Base-by-base conservation (phyloP, 2,329 filamentous ascomycete species). In the Atkinsonella hypoxylon region DNA sequence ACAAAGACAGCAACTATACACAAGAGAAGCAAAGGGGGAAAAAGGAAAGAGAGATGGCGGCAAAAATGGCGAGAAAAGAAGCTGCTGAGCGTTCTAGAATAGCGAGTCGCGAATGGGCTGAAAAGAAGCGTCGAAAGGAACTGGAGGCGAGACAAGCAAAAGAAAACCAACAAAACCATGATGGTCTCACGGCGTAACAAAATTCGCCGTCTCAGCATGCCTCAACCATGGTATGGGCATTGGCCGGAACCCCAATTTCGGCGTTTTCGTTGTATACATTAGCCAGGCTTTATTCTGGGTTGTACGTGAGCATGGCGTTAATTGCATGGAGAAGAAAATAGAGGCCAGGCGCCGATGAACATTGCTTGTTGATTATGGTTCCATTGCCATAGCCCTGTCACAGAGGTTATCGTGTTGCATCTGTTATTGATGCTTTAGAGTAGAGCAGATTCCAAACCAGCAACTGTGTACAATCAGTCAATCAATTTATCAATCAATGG, bases 21-120 rank as follows among this genome's bases (percentile, higher is more conserved):
- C 68, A 69, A 41, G 73, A 74, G 44, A 72, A 73, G 46, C 73
- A 78, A 54, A 70, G 70, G 10, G 79, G 80, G 61, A 75, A 69
- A 56, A 70, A 69, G 9, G 75, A 78, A 53, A 72, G 78, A 34
- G 79, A 83, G 57, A 63, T 67, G 45, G 68, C 71, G 38, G 74
- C 79, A 13, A 78, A 74, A 58, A 59, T 69, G 50, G 79, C 79
- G 8, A 70, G 81, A 43, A 74, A 80, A 57, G 70, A 80, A 58
- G 81, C 81, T 22, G 79, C 81, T 10, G 79, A 83, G 63, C 71
- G 76, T 58, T 79, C 78, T 49, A 72, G 80, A 49, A 69, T 72
- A 60, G 71, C 76, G 52, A 78, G 78, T 56, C 73, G 79, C 34
- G 76, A 81, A 57, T 83, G 80, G 79, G 79, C 79, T 11, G 78